Evolutionary conservation across 768 basidiomycete genomes (phyloP), one percentile per base, ranked within the genome.

Genomic region (Mycena galericulata): DNA sequence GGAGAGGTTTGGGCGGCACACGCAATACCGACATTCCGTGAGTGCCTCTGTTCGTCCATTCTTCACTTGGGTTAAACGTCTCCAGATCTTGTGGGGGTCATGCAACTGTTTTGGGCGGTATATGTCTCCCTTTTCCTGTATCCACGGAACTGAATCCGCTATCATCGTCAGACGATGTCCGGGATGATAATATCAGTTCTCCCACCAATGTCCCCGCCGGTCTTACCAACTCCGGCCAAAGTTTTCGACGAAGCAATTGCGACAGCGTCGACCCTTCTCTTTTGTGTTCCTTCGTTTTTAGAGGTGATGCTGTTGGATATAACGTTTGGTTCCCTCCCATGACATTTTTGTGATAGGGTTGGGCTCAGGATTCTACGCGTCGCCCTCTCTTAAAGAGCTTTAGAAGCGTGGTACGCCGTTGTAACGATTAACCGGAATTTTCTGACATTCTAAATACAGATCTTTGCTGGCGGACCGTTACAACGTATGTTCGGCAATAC

Each of bases 261-360:
- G 6, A 72, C 76, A 0, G 62, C 71, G 0, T 69, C 73, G 34
- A 67, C 75, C 2, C 58, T 78, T n/a, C 67, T 75, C 8, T 73
- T 69, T 32, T 75, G 72, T 55, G 78, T 79, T 5, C 81, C 81
- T 0, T 62, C 74, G 3, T 78, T 82, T 60, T 49, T 82, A 14
- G 79, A 82, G 73, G 81, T 80, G 22, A 7, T 58, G n/a, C n/a
- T n/a, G n/a, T n/a, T n/a, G n/a, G n/a, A n/a, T n/a, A n/a, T n/a
- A n/a, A n/a, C n/a, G n/a, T n/a, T n/a, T n/a, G n/a, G n/a, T n/a
- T n/a, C n/a, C n/a, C n/a, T n/a, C n/a, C n/a, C n/a, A n/a, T n/a
- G n/a, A n/a, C 22, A 38, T 26, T 22, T 14, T 18, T 30, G 22
- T 18, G n/a, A n/a, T 46, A 71, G 72, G 61, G 46, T 29, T 74